Evolutionary conservation across 1,284 basidiomycete genomes (phyloP), one percentile per base, ranked within the genome.

Genomic region (Cutaneotrichosporon sp.): DNA sequence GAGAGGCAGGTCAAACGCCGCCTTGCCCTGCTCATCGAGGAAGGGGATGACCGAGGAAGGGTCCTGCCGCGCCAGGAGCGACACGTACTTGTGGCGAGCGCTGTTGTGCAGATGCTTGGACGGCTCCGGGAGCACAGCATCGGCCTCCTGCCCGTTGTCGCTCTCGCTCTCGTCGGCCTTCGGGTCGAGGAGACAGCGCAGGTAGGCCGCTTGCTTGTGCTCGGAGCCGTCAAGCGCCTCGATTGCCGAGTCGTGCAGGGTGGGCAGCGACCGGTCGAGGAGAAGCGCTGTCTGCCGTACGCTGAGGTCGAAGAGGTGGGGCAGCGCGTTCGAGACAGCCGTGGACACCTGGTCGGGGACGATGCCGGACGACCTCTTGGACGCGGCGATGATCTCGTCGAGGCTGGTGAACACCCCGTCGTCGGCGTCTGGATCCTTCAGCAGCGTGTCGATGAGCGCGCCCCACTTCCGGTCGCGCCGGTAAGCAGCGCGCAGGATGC

Each of bases 401-500:
- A 92, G 75, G 50, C 83, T 84, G 18, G 78, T 74, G 69, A 95
- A 89, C 3, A 92, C 72, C 31, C 89, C 75, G 3, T 83, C 71
- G 3, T 83, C 72, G 24, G 89, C 77, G 45, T 87, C 86, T 0
- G 85, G 83, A 76, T 97, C 94, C n/a, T 86, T 83, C 34, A 97
- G 75, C 68, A 88, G 89, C 3, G 90, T 89, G 43, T 82, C 80
- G 29, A 95, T 78, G 34, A 97, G 82, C 9, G 84, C 81, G 4
- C 85, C 82, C 93, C 93, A 99, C 63, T 86, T 84, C 46, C 81
- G 83, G 58, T 93, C 90, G 51, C 87, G 86, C 20, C 86, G 83
- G 79, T 93, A 89, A 80, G 89, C 89, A 0, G 85, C 83, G 33
- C 92, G 87, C 24, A 99, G 81, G 63, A 99, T 95, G 47, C 92